Evolutionary conservation across 257 asterid species (phyloP).

Genomic region (Misopates orontium): DNA sequence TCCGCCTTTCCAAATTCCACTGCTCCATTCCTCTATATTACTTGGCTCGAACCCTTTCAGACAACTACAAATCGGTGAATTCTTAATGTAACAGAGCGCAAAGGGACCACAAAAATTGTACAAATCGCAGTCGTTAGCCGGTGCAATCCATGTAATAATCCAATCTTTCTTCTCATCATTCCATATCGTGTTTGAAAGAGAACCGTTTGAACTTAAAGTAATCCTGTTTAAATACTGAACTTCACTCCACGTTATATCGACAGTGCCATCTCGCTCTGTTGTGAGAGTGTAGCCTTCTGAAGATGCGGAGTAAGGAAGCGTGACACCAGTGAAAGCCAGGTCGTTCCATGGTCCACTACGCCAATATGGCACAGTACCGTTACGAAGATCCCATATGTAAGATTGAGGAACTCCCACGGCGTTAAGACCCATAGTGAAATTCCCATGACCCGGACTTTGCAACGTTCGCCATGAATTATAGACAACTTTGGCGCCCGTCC

Average conservation of each 20-base stretch:
- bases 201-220: slow-evolving; percentile 18
- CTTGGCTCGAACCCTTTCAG: slow-evolving; percentile 33
- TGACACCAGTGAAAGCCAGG: slow-evolving; percentile 17
- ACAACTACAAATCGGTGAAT: slow-evolving; percentile 29
- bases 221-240: background rate
- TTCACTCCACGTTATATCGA: background rate
- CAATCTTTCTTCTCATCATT: slow-evolving; percentile 1
- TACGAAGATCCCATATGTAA: slow-evolving; percentile 22
- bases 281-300: slow-evolving; percentile 1
- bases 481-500: background rate
- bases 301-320: slow-evolving; percentile 1
- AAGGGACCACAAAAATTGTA: slow-evolving; percentile 35
- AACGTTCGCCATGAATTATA: slow-evolving; percentile 38
- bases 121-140: slow-evolving; percentile 22
- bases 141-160: slow-evolving; percentile 10
- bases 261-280: slow-evolving; percentile 10
- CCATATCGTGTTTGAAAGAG: slow-evolving; percentile 7
- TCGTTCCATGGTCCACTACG: slow-evolving; percentile 35
- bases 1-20: slow-evolving; percentile 39
- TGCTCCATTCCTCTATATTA: slow-evolving; percentile 28
- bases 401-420: slow-evolving; percentile 15
- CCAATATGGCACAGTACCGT: slow-evolving; percentile 22
- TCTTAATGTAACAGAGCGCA: slow-evolving; percentile 28
- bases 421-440: slow-evolving; percentile 19
- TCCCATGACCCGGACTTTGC: slow-evolving; percentile 40